phyloP scores from a whole-genome alignment of 1,139 yeast species.

The Pichia sp. region DNA sequence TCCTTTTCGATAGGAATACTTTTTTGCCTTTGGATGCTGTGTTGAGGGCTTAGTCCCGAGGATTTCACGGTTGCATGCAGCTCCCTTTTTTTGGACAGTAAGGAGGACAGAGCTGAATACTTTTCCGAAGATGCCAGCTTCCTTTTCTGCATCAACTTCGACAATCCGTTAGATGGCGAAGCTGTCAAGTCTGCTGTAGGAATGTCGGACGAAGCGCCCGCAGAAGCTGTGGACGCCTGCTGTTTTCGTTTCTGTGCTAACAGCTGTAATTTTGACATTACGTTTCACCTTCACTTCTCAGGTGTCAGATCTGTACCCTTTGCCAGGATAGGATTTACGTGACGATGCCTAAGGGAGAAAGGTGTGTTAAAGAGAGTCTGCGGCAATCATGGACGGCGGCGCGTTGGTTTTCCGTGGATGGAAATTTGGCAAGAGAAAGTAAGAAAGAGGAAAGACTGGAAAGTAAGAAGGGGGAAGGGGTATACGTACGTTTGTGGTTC shows the following conservation, averaged over 20 bases:
- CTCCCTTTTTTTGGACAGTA: slow-evolving; percentile 5
- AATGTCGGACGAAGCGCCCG: not conserved
- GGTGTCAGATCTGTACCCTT: too few species aligned
- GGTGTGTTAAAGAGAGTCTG: not conserved
- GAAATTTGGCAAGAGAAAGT: not conserved
- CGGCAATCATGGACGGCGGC: not conserved
- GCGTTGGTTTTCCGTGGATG: not conserved
- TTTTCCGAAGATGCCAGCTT: not conserved
- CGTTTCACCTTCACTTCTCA: too few species aligned
- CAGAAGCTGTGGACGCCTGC: not conserved
- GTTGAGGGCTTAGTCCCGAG: too few species aligned
- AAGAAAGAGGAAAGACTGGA: not conserved
- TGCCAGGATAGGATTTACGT: too few species aligned
- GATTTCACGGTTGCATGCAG: not conserved
- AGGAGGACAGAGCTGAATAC: not conserved
- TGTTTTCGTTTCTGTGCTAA: slow-evolving; percentile 15
- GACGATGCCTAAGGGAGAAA: too few species aligned
- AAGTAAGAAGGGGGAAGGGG: slow-evolving; percentile 15
- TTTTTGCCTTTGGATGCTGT: not conserved
- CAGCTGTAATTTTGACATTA: slow-evolving; percentile 20
- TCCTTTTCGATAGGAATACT: not conserved
- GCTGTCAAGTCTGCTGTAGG: not conserved
- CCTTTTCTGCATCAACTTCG: slow-evolving; percentile 5
- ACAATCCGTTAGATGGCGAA: slow-evolving; percentile 1
- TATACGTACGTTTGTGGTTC: slow-evolving; percentile 38